A percentile compares a stretch with the other conserved stretches of the same genome.
Conservation (phyloP, 2,329 filamentous ascomycete genomes). For the Purpureocillium takamizusanense region DNA sequence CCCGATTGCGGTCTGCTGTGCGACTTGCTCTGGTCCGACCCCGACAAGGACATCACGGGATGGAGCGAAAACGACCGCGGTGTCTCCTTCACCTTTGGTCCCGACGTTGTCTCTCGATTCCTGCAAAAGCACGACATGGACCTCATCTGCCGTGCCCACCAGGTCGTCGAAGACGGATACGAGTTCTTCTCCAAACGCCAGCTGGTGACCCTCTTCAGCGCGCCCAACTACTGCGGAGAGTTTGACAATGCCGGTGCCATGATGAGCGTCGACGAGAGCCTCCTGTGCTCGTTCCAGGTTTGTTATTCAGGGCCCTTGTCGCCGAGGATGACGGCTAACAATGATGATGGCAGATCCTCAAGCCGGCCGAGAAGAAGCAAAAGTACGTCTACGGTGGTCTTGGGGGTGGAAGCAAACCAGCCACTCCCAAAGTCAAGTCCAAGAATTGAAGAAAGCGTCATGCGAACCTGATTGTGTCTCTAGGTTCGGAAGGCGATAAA, state of each 20-base stretch:
- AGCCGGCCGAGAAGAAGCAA: constrained; percentile 99
- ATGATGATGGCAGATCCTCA: constrained; percentile 64
- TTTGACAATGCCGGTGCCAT: constrained; percentile 99
- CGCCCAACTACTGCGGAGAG: constrained; percentile 98
- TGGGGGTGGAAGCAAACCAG: constrained; percentile 38
- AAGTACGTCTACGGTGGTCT: constrained; percentile 86
- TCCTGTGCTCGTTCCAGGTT: constrained; percentile 98
- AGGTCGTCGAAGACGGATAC: constrained; percentile 98
- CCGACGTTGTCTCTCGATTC: constrained; percentile 94
- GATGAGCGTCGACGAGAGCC: constrained; percentile 99
- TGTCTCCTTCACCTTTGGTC: constrained; percentile 97
- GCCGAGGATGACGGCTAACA: not conserved
- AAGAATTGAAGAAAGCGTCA: constrained; percentile 21
- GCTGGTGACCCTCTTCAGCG: constrained; percentile 93
- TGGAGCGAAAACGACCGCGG: constrained; percentile 99
- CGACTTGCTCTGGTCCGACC: constrained; percentile 97
- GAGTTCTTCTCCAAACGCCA: constrained; percentile 99
- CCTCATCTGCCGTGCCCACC: constrained; percentile 94
- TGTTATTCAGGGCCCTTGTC: constrained; percentile 10
- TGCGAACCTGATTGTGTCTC: constrained; percentile 63
- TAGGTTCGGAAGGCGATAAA: constrained; percentile 96
- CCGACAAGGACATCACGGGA: constrained; percentile 97
- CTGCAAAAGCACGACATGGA: constrained; percentile 99
- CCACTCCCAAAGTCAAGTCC: constrained; percentile 13
- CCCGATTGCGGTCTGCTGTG: constrained; percentile 95